Evolutionary conservation across 1,139 yeast species (phyloP), one percentile per base, ranked within the genome.

Genomic region (Candida neerlandica): DNA sequence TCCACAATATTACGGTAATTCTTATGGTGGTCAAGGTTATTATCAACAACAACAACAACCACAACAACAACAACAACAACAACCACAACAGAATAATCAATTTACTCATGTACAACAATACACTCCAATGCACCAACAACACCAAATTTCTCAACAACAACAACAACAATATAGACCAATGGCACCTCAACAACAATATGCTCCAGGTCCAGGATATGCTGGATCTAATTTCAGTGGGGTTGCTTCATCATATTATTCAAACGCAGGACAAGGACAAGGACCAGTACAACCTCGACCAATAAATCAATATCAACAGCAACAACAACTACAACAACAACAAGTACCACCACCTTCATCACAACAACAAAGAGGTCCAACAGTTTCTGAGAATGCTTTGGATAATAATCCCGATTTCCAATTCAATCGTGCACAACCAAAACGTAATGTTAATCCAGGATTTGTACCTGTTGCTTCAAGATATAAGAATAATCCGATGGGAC

Each of bases 381-480:
- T 79, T 2, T 77, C 85, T 1, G 84, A 80, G 47, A 70, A 69
- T 50, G 74, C 77, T 11, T 66, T 81, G 56, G 73, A 74, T 41
- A 72, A 70, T 52, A 81, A 80, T 57, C 86, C 86, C 6, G 85
- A 81, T 57, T 80, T 81, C n/a, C 84, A 81, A 56, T 80, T 81
- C 55, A 63, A 75, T 15, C 48, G 77, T 32, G 67, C 70, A n/a
- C 46, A 44, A 11, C 47, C 46, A 30, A 54, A 59, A 37, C 54
- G 63, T 51, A 60, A 63, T 57, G 63, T 59, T 48, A 57, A 58
- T 12, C 63, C 51, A 30, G 58, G 57, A 15, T 59, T 58, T 48
- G 59, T 56, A 2, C 62, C 63, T 9, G 60, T 57, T 5, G 58
- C 61, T 10, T 52, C 61, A 14, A 53, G 60, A 46, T 54, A 53